These are phyloP conservation scores for Ambrosiella beaveri DNA, from an alignment of 2,329 filamentous ascomycete genomes.

Conservation along the genomic window DNA sequence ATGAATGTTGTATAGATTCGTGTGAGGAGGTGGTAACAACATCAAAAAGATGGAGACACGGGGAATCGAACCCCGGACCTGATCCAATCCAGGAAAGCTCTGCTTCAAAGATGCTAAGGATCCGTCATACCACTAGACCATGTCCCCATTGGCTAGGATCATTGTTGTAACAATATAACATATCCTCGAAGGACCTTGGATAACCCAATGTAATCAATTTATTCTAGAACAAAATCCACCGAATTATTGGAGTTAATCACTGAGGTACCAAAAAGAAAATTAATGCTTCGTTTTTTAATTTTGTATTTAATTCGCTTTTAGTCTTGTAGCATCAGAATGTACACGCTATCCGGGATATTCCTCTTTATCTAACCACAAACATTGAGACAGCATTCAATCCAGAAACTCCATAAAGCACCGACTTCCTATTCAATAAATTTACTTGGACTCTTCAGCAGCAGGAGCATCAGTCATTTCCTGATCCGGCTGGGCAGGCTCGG, in stretches of 20 bases:
- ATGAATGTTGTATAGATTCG: background rate
- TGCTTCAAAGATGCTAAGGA: background rate
- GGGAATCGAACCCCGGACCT: conserved; percentile 14
- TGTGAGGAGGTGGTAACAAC: background rate
- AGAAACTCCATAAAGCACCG: background rate
- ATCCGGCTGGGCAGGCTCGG: conserved; percentile 17
- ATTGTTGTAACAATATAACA: too few species aligned
- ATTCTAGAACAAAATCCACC: too few species aligned
- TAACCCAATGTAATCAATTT: too few species aligned
- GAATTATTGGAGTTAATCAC: background rate
- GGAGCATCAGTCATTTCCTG: conserved; percentile 50
- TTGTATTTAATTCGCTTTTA: conserved; percentile 1
- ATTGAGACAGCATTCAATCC: conserved; percentile 1
- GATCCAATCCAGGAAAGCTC: conserved; percentile 2
- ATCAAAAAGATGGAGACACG: conserved; percentile 11
- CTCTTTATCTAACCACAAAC: conserved; percentile 4
- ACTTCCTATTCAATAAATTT: conserved; percentile 2
- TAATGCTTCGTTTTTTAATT: background rate
- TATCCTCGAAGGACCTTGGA: too few species aligned
- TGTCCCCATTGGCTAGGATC: background rate
- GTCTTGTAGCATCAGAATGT: conserved; percentile 5
- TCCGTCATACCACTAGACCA: background rate
- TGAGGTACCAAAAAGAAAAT: background rate
- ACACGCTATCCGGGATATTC: conserved; percentile 5
- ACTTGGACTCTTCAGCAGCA: conserved; percentile 24